Conservation (phyloP, 1,139 yeast genomes). For the Taphrina populina region DNA sequence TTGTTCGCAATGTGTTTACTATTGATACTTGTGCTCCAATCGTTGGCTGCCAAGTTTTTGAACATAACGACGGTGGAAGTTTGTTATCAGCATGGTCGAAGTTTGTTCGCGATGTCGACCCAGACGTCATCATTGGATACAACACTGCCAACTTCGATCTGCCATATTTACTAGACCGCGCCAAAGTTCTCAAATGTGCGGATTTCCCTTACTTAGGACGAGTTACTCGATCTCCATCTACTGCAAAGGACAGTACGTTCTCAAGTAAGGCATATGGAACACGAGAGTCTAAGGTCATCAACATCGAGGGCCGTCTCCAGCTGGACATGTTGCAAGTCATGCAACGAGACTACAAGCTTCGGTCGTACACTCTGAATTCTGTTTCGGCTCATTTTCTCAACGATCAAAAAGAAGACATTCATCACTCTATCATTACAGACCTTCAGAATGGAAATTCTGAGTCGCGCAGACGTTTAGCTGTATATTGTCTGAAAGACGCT, state of each 20-base stretch:
- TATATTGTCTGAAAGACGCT: conserved; percentile 95
- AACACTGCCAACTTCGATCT: conserved; percentile 92
- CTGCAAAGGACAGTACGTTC: conserved; percentile 74
- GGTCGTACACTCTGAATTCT: conserved; percentile 92
- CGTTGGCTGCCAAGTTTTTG: conserved; percentile 86
- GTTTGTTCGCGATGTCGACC: conserved; percentile 78
- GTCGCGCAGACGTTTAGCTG: conserved; percentile 91
- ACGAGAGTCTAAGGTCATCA: conserved; percentile 84
- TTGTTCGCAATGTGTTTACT: conserved; percentile 90
- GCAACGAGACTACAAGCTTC: conserved; percentile 88
- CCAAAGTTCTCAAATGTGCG: conserved; percentile 63
- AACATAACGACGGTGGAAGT: conserved; percentile 70
- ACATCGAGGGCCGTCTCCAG: conserved; percentile 95
- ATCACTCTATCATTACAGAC: conserved; percentile 91
- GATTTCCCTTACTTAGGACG: conserved; percentile 88
- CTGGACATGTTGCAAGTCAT: conserved; percentile 87
- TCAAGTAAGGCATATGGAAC: conserved; percentile 97
- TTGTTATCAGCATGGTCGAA: conserved; percentile 85
- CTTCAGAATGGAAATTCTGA: conserved; percentile 89
- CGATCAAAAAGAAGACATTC: conserved; percentile 98
- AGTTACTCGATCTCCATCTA: conserved; percentile 65
- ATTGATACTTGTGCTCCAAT: conserved; percentile 88
- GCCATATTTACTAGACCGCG: conserved; percentile 88
- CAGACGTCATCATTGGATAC: conserved; percentile 96
- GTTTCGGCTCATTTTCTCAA: conserved; percentile 92